phyloP scores from a whole-genome alignment of 805 yeast species.

The Myxozyma nipponensis region DNA sequence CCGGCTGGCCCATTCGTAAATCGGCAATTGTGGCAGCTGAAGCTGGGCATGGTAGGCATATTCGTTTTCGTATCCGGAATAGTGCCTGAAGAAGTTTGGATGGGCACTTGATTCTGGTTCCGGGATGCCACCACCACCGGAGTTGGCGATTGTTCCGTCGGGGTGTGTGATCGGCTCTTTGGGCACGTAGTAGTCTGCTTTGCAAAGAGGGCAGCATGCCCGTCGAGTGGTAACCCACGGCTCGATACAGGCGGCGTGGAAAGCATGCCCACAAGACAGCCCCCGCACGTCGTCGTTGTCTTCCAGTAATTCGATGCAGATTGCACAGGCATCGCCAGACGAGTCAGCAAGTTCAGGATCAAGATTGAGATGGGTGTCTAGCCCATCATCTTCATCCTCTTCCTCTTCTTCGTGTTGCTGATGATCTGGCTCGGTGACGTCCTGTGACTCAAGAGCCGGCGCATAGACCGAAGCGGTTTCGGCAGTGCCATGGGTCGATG shows the following conservation, averaged over 20 bases:
- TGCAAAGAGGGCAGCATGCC: conserved; percentile 83
- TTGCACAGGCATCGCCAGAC: conserved; percentile 67
- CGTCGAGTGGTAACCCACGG: conserved; percentile 75
- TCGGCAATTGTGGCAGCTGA: too few species aligned
- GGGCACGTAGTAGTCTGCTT: conserved; percentile 53
- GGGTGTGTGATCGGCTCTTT: neutral
- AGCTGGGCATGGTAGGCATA: too few species aligned
- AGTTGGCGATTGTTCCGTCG: neutral
- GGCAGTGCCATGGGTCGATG: neutral
- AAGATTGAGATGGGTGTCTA: conserved; percentile 15
- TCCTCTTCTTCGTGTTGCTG: conserved; percentile 2
- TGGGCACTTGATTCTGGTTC: neutral
- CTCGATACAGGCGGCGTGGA: conserved; percentile 72
- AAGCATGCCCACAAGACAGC: conserved; percentile 76
- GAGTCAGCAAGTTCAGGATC: conserved; percentile 20
- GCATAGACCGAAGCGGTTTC: neutral
- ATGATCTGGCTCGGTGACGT: neutral
- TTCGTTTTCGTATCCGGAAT: too few species aligned
- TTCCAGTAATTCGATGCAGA: conserved; percentile 66
- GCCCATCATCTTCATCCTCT: conserved; percentile 28
- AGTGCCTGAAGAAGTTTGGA: neutral
- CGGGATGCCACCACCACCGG: neutral
- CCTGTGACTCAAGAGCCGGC: neutral
- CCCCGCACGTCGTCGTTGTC: conserved; percentile 65
- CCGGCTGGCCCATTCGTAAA: too few species aligned